Evolutionary conservation across 2,329 filamentous ascomycete genomes (phyloP), one percentile per base, ranked within the genome.

Genomic region (Neonectria neomacrospora): DNA sequence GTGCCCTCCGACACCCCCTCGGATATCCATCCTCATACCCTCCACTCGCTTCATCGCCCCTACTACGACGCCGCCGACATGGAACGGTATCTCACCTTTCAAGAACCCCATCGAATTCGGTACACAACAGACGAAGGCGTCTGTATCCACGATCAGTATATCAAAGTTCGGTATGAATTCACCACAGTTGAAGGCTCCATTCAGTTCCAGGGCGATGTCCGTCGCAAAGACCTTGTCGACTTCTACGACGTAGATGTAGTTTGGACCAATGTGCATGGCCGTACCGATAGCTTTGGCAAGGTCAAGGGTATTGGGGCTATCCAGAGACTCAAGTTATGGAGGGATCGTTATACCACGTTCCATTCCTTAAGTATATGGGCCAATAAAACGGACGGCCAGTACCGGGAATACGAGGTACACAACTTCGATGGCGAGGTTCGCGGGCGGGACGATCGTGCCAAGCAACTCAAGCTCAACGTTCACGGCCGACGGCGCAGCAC

Each of bases 201-300:
- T 20, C 80, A 79, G 23, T 84, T 86, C 62, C 83, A 86, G 64
- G 77, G 82, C 54, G 83, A 85, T 58, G 67, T 85, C 39, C 79
- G 83, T 22, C 73, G 76, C 30, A 82, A 81, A 69, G 81, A 84
- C 45, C 71, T 86, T 22, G 69, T 86, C 32, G 83, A 81, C 67
- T 85, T 83, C 71, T 85, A 81, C 59, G 83, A 86, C 61, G 78
- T 84, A 32, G 83, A 86, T 64, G 83, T 85, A 10, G 76, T 83
- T 37, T 86, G 83, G 83, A 83, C 82, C 22, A 83, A 85, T 64
- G 73, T 77, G 4, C 81, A 85, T 63, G 76, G 80, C 50, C 79
- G 83, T 41, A 85, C 81, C 3, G 83, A 85, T 71, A 73, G 78
- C 16, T 84, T 84, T 63, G 83, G 83, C 48, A 84, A 80, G 32